Conservation (phyloP, 768 basidiomycete species). For the Auricularia cornea region DNA sequence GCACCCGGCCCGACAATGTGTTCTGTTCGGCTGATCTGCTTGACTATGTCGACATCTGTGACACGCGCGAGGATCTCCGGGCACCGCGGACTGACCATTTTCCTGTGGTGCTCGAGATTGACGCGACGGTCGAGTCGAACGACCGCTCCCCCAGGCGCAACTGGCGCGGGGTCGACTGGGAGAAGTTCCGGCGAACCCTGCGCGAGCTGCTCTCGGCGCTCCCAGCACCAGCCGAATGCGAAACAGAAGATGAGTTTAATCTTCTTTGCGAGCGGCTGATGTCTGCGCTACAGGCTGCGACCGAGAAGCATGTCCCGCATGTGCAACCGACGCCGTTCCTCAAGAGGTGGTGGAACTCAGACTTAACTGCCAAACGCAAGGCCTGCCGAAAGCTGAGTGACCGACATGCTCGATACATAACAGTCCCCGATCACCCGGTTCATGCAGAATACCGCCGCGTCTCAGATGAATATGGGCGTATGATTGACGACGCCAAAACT, state of each 20-base stretch:
- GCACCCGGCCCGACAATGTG: conserved; percentile 36
- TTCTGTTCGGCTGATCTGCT: conserved; percentile 20
- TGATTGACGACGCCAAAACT: neutral
- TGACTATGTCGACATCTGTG: conserved; percentile 21
- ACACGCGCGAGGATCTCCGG: conserved; percentile 8
- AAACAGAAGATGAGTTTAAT: conserved; percentile 9
- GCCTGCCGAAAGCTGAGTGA: conserved; percentile 14
- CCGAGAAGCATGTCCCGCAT: conserved; percentile 14
- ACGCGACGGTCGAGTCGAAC: neutral
- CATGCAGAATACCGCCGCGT: neutral
- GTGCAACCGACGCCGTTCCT: conserved; percentile 13
- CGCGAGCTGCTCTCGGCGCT: neutral
- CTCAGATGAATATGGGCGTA: neutral
- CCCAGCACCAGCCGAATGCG: neutral
- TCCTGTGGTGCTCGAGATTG: conserved; percentile 26
- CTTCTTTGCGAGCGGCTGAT: neutral
- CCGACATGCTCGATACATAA: neutral
- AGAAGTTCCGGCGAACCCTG: conserved; percentile 18
- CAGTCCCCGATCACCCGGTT: neutral
- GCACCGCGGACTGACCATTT: conserved; percentile 32
- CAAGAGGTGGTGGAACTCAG: conserved; percentile 28
- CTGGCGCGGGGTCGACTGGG: conserved; percentile 26
- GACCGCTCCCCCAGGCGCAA: conserved; percentile 8
- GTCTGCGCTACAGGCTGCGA: conserved; percentile 10
- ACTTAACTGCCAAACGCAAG: conserved; percentile 16